These are phyloP conservation scores for Punica granatum DNA, from an alignment of 345 rosid species.

Conservation along the genomic window DNA sequence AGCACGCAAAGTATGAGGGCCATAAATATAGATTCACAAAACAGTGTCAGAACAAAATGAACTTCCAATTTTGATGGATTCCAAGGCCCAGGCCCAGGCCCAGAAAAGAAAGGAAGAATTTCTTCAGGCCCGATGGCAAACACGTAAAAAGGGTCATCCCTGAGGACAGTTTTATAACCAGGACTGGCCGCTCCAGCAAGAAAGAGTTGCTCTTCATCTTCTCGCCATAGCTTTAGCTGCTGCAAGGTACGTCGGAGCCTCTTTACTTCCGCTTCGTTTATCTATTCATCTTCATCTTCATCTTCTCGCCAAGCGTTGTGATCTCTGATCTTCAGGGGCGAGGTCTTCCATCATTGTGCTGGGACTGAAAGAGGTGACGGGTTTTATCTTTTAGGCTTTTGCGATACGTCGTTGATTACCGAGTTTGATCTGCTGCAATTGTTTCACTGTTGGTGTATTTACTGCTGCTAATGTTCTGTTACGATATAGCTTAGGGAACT, in stretches of 20 bases:
- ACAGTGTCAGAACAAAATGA: no score
- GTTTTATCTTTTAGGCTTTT: no score
- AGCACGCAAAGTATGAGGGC: not conserved
- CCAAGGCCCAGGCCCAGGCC: no score
- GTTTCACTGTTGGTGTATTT: no score
- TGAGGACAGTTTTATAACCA: not conserved
- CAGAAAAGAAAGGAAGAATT: not conserved
- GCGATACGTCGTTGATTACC: no score
- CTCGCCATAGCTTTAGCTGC: not conserved
- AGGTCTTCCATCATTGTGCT: not conserved
- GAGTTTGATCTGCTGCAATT: no score
- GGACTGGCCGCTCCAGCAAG: conserved; percentile 10
- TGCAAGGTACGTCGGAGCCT: not conserved
- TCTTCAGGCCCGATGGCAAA: not conserved
- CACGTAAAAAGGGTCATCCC: not conserved
- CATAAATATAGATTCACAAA: no score
- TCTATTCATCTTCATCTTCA: not conserved
- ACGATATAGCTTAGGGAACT: not conserved
- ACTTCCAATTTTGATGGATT: no score
- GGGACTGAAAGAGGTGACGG: not conserved
- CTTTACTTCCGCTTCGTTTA: not conserved
- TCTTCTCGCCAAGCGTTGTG: not conserved
- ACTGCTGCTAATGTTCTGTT: no score
- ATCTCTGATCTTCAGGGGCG: not conserved
- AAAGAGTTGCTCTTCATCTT: not conserved